phyloP scores from a whole-genome alignment of 2,329 filamentous ascomycete species.

The Aspergillus fructus region DNA sequence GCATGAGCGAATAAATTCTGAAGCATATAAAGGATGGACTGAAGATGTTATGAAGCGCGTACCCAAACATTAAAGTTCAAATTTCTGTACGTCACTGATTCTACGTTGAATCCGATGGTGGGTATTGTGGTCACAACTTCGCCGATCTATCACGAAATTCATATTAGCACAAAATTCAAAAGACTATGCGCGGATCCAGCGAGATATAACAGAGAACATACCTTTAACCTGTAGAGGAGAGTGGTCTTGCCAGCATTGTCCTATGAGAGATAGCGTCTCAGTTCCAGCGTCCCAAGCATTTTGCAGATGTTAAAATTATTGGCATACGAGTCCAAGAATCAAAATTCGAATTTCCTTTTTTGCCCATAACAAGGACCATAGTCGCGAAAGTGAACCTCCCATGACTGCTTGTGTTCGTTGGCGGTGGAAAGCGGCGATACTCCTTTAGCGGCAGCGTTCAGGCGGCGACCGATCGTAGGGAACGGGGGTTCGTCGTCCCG shows the following conservation, averaged over 20 bases:
- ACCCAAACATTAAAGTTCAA: constrained; percentile 99
- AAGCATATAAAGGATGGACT: neutral
- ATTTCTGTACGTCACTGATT: constrained; percentile 97
- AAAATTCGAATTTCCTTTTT: constrained; percentile 99
- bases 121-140: constrained; percentile 99
- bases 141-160: constrained; percentile 66
- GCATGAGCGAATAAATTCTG: neutral
- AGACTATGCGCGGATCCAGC: neutral
- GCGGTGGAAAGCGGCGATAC: constrained; percentile 1
- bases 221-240: constrained; percentile 92
- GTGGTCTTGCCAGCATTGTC: constrained; percentile 99
- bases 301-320: constrained; percentile 8
- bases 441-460: constrained; percentile 1
- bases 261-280: constrained; percentile 47
- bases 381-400: constrained; percentile 57
- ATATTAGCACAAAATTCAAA: neutral
- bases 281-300: constrained; percentile 14
- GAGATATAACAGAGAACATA: constrained; percentile 39
- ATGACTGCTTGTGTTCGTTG: constrained; percentile 37
- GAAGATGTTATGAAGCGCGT: constrained; percentile 26
- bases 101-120: constrained; percentile 98
- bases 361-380: constrained; percentile 74
- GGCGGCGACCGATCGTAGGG: neutral
- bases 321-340: constrained; percentile 82
- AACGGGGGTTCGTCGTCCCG: neutral